Evolutionary conservation across 106 monocot species (phyloP).

Genomic region (Agapanthus africanus): DNA sequence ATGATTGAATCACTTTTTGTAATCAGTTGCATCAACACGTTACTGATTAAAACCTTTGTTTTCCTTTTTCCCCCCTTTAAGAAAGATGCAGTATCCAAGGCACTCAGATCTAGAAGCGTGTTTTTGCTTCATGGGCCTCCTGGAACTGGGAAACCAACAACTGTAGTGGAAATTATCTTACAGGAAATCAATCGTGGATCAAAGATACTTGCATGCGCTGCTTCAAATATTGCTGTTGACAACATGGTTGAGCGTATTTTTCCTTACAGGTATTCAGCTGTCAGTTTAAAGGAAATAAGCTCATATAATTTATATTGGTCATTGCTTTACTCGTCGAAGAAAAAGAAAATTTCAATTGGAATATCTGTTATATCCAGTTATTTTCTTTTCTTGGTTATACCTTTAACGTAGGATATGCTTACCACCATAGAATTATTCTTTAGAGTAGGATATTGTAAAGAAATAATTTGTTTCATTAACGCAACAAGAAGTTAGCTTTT

Average conservation of each 20-base stretch:
- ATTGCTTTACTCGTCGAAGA: neutral
- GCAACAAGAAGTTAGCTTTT: neutral
- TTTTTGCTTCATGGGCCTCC: constrained; percentile 98
- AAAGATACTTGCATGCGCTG: constrained; percentile 94
- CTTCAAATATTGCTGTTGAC: constrained; percentile 98
- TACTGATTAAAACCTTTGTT: constrained; percentile 7
- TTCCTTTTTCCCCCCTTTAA: constrained; percentile 19
- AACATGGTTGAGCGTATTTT: constrained; percentile 93
- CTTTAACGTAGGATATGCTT: neutral
- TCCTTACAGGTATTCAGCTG: constrained; percentile 47
- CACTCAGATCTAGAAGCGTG: constrained; percentile 67
- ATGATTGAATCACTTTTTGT: neutral
- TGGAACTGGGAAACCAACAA: constrained; percentile 96
- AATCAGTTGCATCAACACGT: neutral
- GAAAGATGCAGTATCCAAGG: constrained; percentile 77
- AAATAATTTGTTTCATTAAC: neutral
- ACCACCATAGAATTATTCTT: neutral
- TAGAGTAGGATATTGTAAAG: neutral
- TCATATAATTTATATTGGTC: neutral
- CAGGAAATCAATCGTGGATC: constrained; percentile 94
- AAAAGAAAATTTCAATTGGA: neutral
- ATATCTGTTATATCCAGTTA: neutral
- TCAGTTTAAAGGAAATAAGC: neutral
- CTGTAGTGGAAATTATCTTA: constrained; percentile 85
- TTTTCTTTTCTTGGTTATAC: neutral